Percentiles rank a stretch among this genome's conserved stretches.
Conservation (phyloP, 2,329 filamentous ascomycete species). For the Fusarium succisae region DNA sequence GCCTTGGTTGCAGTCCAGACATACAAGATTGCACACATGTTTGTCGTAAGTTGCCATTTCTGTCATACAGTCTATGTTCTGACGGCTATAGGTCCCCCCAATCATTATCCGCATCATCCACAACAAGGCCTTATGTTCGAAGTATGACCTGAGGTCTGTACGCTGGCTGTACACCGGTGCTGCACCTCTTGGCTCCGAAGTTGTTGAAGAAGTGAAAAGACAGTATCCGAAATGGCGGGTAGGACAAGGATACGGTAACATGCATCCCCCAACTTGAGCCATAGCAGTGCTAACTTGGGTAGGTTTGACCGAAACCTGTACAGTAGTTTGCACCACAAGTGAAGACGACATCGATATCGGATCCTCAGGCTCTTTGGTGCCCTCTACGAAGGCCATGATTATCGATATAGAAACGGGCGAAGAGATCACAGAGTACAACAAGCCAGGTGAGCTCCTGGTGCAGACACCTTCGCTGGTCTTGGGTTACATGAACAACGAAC, state of each 20-base stretch:
- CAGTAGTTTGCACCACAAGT: neutral
- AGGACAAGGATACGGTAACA: neutral
- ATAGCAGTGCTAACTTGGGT: fast-evolving
- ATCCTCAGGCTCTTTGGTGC: neutral
- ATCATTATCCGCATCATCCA: neutral
- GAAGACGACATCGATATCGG: neutral
- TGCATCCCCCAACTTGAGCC: fast-evolving
- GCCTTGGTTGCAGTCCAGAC: neutral
- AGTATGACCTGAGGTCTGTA: neutral
- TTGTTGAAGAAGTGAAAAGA: neutral
- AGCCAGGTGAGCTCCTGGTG: fast-evolving
- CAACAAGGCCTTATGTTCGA: neutral
- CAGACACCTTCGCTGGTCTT: neutral
- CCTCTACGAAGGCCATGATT: neutral
- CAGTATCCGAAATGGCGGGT: neutral
- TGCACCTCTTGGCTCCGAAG: fast-evolving
- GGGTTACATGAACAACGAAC: neutral
- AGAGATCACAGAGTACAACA: neutral
- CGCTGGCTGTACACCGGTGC: neutral
- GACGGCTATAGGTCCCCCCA: neutral
- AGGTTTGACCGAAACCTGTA: neutral
- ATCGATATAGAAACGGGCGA: neutral
- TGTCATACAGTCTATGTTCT: fast-evolving
- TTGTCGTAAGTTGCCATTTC: neutral
- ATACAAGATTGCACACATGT: neutral